phyloP scores from a whole-genome alignment of 257 asterid genomes.

The Pogostemon cablin region DNA sequence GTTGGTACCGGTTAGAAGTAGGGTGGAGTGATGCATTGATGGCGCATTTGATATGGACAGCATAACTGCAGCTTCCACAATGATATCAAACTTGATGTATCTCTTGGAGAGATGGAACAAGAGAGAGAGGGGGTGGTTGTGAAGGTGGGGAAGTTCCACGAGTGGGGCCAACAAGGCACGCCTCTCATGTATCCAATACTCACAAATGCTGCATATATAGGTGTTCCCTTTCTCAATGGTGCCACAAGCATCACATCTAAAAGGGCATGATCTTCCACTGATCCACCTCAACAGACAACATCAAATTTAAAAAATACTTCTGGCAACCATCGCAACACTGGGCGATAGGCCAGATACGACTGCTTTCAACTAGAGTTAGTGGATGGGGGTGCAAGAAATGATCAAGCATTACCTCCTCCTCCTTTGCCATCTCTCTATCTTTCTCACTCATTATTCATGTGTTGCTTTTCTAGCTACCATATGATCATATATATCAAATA shows the following conservation, averaged over 20 bases:
- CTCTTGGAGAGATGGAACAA: background rate
- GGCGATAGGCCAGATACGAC: background rate
- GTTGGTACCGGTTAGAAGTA: background rate
- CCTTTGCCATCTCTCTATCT: background rate
- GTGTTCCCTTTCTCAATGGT: background rate
- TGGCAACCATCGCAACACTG: background rate
- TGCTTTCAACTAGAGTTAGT: background rate
- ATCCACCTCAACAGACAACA: background rate
- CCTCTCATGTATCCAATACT: background rate
- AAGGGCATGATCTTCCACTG: background rate
- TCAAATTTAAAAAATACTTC: background rate
- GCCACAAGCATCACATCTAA: slow-evolving; percentile 22
- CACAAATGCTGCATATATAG: slow-evolving; percentile 1
- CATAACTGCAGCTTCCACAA: slow-evolving; percentile 10
- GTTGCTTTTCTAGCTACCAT: no score
- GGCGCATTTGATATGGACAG: slow-evolving; percentile 28
- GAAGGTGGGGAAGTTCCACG: background rate
- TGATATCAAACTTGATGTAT: slow-evolving; percentile 10
- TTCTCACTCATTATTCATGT: background rate
- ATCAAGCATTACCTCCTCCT: background rate
- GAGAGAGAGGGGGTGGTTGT: slow-evolving; percentile 9
- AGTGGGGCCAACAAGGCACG: background rate
- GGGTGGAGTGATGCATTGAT: background rate
- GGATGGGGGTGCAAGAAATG: background rate
- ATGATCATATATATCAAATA: no score